Conservation (phyloP, 2,329 filamentous ascomycete genomes). For the Aspergillus pseudoviridinutans region DNA sequence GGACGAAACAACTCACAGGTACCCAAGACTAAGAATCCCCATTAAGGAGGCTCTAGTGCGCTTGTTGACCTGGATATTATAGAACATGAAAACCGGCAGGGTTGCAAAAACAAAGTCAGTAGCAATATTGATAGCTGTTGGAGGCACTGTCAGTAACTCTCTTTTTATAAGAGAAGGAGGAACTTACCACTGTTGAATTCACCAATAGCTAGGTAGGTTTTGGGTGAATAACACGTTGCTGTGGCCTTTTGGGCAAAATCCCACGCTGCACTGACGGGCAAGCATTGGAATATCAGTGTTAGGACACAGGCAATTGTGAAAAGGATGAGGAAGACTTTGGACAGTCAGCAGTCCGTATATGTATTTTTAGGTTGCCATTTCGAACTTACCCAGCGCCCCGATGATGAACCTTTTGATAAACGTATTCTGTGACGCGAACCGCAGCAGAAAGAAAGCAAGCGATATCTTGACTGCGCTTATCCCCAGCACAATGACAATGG, state of each 20-base stretch:
- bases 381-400: constrained; percentile 27
- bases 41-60: constrained; percentile 39
- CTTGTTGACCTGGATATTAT: constrained; percentile 20
- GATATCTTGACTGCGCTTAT: constrained; percentile 42
- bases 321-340: constrained; percentile 23
- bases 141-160: not conserved
- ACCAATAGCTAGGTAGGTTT: constrained; percentile 39
- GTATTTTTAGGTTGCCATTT: not conserved
- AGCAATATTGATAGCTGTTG: constrained; percentile 40
- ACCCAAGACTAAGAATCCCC: constrained; percentile 42
- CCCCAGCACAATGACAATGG: constrained; percentile 45
- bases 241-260: constrained; percentile 31
- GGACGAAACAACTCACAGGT: constrained; percentile 29
- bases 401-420: constrained; percentile 31
- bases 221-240: constrained; percentile 42
- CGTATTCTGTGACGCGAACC: constrained; percentile 36
- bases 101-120: constrained; percentile 45
- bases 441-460: constrained; percentile 37
- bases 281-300: constrained; percentile 49
- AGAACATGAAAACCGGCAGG: constrained; percentile 42
- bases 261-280: constrained; percentile 46
- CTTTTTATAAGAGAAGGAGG: not conserved
- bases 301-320: constrained; percentile 37
- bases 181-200: constrained; percentile 30
- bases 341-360: constrained; percentile 6